Percentiles rank a stretch among this genome's conserved stretches.
These are phyloP conservation scores for Hypoxylon sp. DNA, from an alignment of 2,329 filamentous ascomycete species.

Conservation along the genomic window DNA sequence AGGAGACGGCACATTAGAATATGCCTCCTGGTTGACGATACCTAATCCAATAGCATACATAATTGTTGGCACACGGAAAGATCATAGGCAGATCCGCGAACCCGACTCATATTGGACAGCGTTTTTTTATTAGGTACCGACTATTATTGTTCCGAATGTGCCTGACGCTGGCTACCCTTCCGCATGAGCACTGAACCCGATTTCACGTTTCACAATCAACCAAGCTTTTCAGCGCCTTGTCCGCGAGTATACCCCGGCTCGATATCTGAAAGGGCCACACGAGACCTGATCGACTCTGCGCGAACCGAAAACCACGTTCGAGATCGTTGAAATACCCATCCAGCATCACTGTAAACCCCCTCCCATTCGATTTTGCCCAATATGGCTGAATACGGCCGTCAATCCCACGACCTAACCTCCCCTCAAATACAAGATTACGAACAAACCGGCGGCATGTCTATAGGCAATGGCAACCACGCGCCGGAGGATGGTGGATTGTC, in stretches of 20 bases:
- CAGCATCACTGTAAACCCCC: not conserved
- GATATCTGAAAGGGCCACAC: conserved; percentile 23
- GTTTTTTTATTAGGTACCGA: conserved; percentile 9
- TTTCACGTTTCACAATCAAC: conserved; percentile 40
- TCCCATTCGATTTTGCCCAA: conserved; percentile 21
- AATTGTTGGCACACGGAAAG: conserved; percentile 14
- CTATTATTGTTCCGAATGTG: conserved; percentile 11
- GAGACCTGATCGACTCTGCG: conserved; percentile 25
- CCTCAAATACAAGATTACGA: conserved; percentile 42
- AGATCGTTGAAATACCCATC: conserved; percentile 5
- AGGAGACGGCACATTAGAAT: not conserved
- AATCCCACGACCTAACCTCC: conserved; percentile 45
- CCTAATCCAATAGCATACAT: conserved; percentile 11
- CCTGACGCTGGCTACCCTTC: conserved; percentile 15
- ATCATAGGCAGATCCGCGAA: conserved; percentile 4
- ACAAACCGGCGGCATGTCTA: conserved; percentile 44
- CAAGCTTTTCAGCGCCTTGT: conserved; percentile 28
- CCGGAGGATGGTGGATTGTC: conserved; percentile 42
- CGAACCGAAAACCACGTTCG: conserved; percentile 13
- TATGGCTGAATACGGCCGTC: conserved; percentile 50
- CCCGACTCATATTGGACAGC: conserved; percentile 11
- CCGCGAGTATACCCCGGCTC: conserved; percentile 33
- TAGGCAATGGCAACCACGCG: conserved; percentile 42
- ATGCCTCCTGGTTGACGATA: conserved; percentile 7
- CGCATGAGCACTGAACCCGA: conserved; percentile 37